phyloP scores from a whole-genome alignment of 2,329 filamentous ascomycete genomes.

The Pseudogymnoascus sp. region DNA sequence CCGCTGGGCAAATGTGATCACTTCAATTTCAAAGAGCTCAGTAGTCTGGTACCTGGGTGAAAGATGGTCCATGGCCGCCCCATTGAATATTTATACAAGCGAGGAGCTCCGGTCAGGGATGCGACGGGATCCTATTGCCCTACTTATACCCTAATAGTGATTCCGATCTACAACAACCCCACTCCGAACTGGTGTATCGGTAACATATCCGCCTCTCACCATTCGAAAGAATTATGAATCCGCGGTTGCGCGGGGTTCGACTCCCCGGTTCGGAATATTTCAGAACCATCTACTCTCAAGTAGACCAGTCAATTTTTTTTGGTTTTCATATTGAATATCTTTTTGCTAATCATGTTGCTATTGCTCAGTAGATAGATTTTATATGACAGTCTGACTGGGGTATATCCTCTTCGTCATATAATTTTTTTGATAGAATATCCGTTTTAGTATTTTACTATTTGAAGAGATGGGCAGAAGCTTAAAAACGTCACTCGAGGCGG shows the following conservation, averaged over 20 bases:
- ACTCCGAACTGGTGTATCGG: slow-evolving; percentile 7
- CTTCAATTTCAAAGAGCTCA: neutral
- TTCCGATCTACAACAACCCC: neutral
- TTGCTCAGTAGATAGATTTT: neutral
- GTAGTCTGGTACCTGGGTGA: neutral
- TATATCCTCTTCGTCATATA: neutral
- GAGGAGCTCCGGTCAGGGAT: neutral
- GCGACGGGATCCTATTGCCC: neutral
- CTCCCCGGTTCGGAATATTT: slow-evolving; percentile 6
- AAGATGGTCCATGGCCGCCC: neutral
- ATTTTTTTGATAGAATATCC: neutral
- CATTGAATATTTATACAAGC: slow-evolving; percentile 6
- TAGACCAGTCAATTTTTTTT: slow-evolving; percentile 3
- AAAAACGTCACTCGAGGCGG: neutral
- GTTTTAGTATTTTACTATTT: neutral
- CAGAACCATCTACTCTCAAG: slow-evolving; percentile 5
- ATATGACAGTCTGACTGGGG: neutral
- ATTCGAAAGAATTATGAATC: slow-evolving; percentile 2
- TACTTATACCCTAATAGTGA: neutral
- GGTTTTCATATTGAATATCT: neutral
- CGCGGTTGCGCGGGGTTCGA: slow-evolving; percentile 7
- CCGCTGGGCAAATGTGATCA: neutral
- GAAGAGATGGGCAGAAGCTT: neutral
- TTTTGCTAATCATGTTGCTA: neutral
- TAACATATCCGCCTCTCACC: slow-evolving; percentile 8